Evolutionary conservation across 768 basidiomycete species (phyloP), one percentile per base, ranked within the genome.

Genomic region (Coprinopsis cinerea): DNA sequence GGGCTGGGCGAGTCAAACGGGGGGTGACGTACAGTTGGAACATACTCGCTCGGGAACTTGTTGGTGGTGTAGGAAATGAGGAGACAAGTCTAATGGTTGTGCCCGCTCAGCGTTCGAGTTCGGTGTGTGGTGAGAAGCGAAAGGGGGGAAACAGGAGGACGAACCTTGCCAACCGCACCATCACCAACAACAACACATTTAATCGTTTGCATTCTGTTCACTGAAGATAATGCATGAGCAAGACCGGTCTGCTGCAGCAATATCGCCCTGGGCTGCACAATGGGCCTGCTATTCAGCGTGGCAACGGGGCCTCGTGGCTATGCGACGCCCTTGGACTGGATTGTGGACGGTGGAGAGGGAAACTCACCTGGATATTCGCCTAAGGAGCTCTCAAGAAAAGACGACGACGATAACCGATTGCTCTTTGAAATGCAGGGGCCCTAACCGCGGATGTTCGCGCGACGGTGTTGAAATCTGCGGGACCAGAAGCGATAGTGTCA

Each of bases 31-130:
- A 95, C 93, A 58, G 94, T 96, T 50, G 94, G 94, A 44, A 98
- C 95, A 72, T 97, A 97, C 81, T 99, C 95, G 67, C 92, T 93
- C 27, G 93, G 92, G 71, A 96, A 96, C 70, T 96, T 93, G 81
- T 93, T 94, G 61, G 92, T 93, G 47, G 92, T 94, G 75, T 94
- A 94, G 53, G 92, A 96, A 67, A 96, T 96, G 72, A 96, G 77
- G 57, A 96, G 77, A 76, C 92, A 96, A 39, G 92, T 96, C 93
- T 94, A 52, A n/a, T 44, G 22, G n/a, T n/a, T n/a, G n/a, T n/a
- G n/a, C n/a, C n/a, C n/a, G n/a, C n/a, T n/a, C 30, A 49, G 36
- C 30, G 25, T 44, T 47, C 22, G 48, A 51, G 49, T 35, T 40
- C 41, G 35, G 17, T 36, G 28, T 45, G 41, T 44, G 20, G 42